phyloP scores from a whole-genome alignment of 345 rosid genomes.

The Passiflora organensis region DNA sequence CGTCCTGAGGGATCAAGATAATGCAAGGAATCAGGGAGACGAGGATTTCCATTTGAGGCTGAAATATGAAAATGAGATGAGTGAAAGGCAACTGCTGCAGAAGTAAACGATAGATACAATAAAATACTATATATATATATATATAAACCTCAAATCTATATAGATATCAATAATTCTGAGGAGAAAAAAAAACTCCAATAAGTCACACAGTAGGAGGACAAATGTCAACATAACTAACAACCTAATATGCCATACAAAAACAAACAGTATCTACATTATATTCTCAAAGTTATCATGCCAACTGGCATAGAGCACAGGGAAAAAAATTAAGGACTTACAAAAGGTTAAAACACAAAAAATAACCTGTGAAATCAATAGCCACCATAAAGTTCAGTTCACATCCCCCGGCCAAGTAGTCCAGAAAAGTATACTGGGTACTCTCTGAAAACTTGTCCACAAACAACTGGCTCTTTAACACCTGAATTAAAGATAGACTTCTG shows the following conservation, averaged over 20 bases:
- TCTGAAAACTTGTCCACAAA: constrained; percentile 68
- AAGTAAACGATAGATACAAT: too few species aligned
- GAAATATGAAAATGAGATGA: constrained; percentile 11
- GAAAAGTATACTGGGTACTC: constrained; percentile 60
- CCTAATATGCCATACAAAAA: too few species aligned
- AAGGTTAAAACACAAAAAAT: constrained; percentile 2
- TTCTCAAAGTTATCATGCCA: too few species aligned
- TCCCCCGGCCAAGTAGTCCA: constrained; percentile 80
- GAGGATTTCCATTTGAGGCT: constrained; percentile 96
- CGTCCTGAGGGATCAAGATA: constrained; percentile 71
- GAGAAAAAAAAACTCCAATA: too few species aligned
- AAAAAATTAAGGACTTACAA: too few species aligned
- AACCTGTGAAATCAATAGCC: constrained; percentile 96
- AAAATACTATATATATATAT: too few species aligned
- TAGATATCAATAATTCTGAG: too few species aligned
- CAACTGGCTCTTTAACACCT: constrained; percentile 68
- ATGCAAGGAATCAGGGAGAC: constrained; percentile 84
- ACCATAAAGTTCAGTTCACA: constrained; percentile 91
- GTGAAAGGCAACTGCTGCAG: too few species aligned
- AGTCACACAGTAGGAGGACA: too few species aligned
- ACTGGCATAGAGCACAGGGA: too few species aligned
- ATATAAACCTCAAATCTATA: too few species aligned
- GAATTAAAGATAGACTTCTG: constrained; percentile 10
- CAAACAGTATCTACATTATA: not conserved
- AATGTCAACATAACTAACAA: too few species aligned